These are phyloP conservation scores for Eucalyptus shirleyi DNA, from an alignment of 345 rosid species.

Conservation along the genomic window DNA sequence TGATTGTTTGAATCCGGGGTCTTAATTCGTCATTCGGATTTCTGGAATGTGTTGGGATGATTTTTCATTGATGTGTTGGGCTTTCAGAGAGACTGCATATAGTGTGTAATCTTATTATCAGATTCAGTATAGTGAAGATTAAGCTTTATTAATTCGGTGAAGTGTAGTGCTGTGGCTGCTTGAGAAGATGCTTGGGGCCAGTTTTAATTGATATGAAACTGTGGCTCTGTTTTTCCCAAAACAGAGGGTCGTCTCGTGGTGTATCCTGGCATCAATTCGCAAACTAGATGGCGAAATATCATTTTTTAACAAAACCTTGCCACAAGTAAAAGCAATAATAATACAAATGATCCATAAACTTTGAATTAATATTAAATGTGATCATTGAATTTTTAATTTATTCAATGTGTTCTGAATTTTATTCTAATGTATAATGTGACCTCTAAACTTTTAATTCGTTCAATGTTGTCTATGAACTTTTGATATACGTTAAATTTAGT, in stretches of 20 bases:
- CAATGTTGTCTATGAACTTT: fast-evolving
- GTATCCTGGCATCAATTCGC: not conserved
- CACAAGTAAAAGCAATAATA: too few relatives aligned
- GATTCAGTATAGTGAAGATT: not conserved
- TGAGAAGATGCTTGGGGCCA: not conserved
- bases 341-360: too few relatives aligned
- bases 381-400: too few relatives aligned
- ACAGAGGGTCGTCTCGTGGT: not conserved
- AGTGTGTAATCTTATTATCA: not conserved
- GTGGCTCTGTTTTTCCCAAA: not conserved
- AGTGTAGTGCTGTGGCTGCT: not conserved
- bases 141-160: not conserved
- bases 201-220: not conserved
- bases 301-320: not conserved
- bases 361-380: too few relatives aligned
- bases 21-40: not conserved
- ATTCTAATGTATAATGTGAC: too few relatives aligned
- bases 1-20: not conserved
- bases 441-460: too few relatives aligned
- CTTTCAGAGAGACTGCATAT: not conserved
- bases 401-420: fast-evolving
- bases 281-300: not conserved
- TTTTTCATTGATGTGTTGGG: not conserved
- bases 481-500: too few relatives aligned
- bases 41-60: not conserved